Conservation (phyloP, 192 early-diverging fungal genomes). For the Linnemannia exigua region DNA sequence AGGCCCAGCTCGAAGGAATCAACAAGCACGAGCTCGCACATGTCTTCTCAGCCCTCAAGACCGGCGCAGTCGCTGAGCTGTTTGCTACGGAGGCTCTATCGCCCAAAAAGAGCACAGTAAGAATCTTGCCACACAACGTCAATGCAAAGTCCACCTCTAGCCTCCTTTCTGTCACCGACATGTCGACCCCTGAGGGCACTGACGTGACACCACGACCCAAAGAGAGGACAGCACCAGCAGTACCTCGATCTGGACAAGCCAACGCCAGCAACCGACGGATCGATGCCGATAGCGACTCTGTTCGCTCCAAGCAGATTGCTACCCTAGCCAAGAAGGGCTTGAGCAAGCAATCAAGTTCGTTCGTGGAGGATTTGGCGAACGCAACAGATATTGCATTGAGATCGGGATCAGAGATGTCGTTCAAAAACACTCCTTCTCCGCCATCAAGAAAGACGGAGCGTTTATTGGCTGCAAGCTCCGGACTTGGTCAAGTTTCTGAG, state of each 20-base stretch:
- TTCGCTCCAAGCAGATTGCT: conserved; percentile 26
- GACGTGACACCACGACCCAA: conserved; percentile 35
- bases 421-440: conserved; percentile 25
- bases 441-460: neutral
- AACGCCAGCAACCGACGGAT: neutral
- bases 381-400: conserved; percentile 35
- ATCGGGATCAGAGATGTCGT: conserved; percentile 30
- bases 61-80: conserved; percentile 15
- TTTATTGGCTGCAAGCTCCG: neutral
- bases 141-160: neutral
- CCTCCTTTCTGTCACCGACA: neutral
- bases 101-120: neutral
- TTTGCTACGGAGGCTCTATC: neutral
- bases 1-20: conserved; percentile 40
- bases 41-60: conserved; percentile 23
- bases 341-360: conserved; percentile 36
- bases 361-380: conserved; percentile 47
- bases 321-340: conserved; percentile 20
- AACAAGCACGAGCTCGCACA: conserved; percentile 39
- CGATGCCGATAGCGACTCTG: conserved; percentile 27
- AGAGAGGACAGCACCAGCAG: neutral
- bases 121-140: conserved; percentile 27
- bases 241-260: neutral
- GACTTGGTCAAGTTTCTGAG: neutral
- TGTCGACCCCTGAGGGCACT: conserved; percentile 9